A percentile compares a stretch with the other conserved stretches of the same genome.
Evolutionary conservation across 148 eudicot species (phyloP).

Genomic region (Cornus suecica): DNA sequence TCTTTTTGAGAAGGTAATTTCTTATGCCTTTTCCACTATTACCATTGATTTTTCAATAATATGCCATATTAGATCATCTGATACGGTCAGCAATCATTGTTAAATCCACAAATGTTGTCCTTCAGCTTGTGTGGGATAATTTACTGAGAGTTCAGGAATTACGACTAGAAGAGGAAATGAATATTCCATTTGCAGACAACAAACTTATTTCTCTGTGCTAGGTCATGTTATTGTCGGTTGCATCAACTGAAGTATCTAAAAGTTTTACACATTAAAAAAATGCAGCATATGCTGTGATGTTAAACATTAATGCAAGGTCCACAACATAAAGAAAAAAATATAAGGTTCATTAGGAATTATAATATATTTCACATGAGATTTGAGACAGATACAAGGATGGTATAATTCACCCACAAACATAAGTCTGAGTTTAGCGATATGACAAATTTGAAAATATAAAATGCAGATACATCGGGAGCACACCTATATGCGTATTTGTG

Average conservation of each 20-base stretch:
- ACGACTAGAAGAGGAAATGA: neutral
- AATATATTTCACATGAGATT: too few species aligned
- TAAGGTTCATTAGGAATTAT: too few species aligned
- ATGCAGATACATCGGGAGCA: too few species aligned
- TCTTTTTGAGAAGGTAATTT: constrained; percentile 74
- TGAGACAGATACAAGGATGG: too few species aligned
- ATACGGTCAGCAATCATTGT: neutral
- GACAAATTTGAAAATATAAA: too few species aligned
- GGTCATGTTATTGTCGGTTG: neutral
- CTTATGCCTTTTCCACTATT: neutral
- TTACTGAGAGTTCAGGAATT: neutral
- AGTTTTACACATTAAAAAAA: neutral
- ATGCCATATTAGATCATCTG: neutral
- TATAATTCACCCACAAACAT: too few species aligned
- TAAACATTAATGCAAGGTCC: neutral
- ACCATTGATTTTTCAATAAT: neutral
- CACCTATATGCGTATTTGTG: too few species aligned
- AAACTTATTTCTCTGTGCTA: neutral
- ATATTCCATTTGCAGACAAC: neutral
- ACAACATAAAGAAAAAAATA: too few species aligned
- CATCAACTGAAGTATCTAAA: neutral
- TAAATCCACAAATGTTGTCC: neutral
- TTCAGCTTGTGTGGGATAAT: neutral
- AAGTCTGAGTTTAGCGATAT: too few species aligned
- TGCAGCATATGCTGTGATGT: neutral